These are phyloP conservation scores for Globisporangium middletonii DNA, from an alignment of 352 stramenopile species.

Conservation along the genomic window DNA sequence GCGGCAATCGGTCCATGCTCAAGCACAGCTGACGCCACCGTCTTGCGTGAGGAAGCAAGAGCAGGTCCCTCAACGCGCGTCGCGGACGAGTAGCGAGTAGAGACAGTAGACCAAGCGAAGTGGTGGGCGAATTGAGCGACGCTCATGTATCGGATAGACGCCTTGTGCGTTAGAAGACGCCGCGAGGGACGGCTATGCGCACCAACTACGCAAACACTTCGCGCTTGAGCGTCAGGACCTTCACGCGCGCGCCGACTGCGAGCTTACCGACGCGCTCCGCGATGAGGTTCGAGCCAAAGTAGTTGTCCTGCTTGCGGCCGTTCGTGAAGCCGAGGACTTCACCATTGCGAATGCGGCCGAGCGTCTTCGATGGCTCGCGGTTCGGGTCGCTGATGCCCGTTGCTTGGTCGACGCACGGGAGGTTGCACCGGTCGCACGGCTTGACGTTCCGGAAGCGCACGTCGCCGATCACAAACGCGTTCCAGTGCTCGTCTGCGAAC, in stretches of 20 bases:
- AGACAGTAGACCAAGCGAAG: too few relatives aligned
- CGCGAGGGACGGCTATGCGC: too few relatives aligned
- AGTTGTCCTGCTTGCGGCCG: slow-evolving; percentile 43
- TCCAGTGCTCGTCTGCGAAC: slow-evolving; percentile 78
- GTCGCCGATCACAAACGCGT: slow-evolving; percentile 44
- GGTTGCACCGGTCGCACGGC: slow-evolving; percentile 64
- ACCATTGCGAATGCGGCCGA: slow-evolving; percentile 54
- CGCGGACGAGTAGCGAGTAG: too few relatives aligned
- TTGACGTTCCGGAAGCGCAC: slow-evolving; percentile 69
- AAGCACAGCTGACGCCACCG: slow-evolving; percentile 6
- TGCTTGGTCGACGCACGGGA: slow-evolving; percentile 69
- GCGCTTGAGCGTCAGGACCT: slow-evolving; percentile 65
- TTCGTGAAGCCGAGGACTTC: slow-evolving; percentile 50
- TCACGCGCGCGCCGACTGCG: slow-evolving; percentile 37
- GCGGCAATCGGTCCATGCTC: slow-evolving; percentile 47
- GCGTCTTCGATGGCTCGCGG: slow-evolving; percentile 43
- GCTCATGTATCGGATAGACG: too few relatives aligned
- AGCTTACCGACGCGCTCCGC: slow-evolving; percentile 30
- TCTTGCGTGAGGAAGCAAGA: too few relatives aligned
- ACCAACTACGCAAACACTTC: slow-evolving; percentile 34
- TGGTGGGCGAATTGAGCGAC: too few relatives aligned
- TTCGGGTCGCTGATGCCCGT: slow-evolving; percentile 44
- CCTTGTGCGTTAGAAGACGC: too few relatives aligned
- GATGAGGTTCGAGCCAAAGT: slow-evolving; percentile 79
- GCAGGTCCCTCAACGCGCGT: too few relatives aligned